Conservation (phyloP, 2,329 filamentous ascomycete genomes). For the Pseudogymnoascus sp. region DNA sequence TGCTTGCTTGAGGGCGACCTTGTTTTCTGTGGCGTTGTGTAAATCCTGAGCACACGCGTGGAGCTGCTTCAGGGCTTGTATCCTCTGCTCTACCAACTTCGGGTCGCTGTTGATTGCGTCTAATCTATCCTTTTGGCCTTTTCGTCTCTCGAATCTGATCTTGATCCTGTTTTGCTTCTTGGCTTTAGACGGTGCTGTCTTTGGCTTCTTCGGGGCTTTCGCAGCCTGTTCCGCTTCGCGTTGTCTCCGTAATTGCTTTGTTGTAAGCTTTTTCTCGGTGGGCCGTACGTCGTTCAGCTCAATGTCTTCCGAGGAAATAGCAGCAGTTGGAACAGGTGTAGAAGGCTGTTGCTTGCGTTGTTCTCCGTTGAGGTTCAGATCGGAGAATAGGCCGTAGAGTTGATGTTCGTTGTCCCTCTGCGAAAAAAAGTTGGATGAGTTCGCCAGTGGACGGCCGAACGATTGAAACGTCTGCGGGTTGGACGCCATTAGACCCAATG, state of each 20-base stretch:
- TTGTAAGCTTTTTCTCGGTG: slow-evolving; percentile 1
- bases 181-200: background rate
- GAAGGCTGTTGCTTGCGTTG: background rate
- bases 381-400: slow-evolving; percentile 1
- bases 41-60: slow-evolving; percentile 1
- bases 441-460: slow-evolving; percentile 5
- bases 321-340: background rate
- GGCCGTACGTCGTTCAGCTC: slow-evolving; percentile 1
- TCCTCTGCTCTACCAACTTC: background rate
- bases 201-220: background rate
- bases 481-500: slow-evolving; percentile 11
- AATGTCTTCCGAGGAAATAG: background rate
- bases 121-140: background rate
- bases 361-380: background rate
- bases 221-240: slow-evolving; percentile 3
- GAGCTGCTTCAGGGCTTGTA: background rate
- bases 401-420: slow-evolving; percentile 1
- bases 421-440: slow-evolving; percentile 1
- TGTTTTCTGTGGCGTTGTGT: slow-evolving; percentile 3
- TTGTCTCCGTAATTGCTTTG: slow-evolving; percentile 2
- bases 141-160: slow-evolving; percentile 6
- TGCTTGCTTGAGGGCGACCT: slow-evolving; percentile 1
- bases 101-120: slow-evolving; percentile 2
- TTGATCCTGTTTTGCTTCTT: slow-evolving; percentile 7
- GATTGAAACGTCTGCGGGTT: slow-evolving; percentile 9